These are phyloP conservation scores for Lecanicillium sp. DNA, from an alignment of 2,329 filamentous ascomycete species.

Conservation along the genomic window DNA sequence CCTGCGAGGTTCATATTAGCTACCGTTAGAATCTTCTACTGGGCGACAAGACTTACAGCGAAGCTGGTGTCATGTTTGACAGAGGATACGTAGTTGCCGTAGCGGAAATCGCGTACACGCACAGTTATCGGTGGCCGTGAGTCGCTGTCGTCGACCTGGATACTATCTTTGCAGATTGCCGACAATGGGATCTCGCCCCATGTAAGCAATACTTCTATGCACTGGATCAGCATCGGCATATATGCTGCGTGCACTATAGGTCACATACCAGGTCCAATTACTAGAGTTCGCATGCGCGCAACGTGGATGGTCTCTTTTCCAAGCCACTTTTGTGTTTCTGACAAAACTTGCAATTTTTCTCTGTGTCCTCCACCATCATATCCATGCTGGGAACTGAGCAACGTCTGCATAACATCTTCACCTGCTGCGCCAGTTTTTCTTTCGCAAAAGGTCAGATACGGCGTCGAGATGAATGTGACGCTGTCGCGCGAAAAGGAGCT, in stretches of 20 bases:
- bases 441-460: not conserved
- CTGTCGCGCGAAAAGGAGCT: not conserved
- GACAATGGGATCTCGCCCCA: not conserved
- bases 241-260: not conserved
- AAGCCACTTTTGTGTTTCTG: not conserved
- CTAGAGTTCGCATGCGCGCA: not conserved
- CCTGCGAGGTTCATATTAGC: not conserved
- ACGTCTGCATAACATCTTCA: not conserved
- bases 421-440: not conserved
- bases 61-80: slow-evolving; percentile 7
- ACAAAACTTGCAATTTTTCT: not conserved
- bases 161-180: not conserved
- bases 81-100: not conserved
- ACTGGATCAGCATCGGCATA: no score
- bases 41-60: not conserved
- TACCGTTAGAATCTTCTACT: not conserved
- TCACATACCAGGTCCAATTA: not conserved
- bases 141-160: not conserved
- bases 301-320: not conserved
- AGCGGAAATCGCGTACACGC: not conserved
- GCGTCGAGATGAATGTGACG: slow-evolving; percentile 1
- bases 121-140: slow-evolving; percentile 1
- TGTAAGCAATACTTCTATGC: not conserved
- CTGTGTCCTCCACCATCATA: not conserved
- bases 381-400: not conserved